Percentiles rank a stretch among this genome's conserved stretches.
Evolutionary conservation across 2,329 filamentous ascomycete genomes (phyloP).

Genomic region (Aspergillus bombycis): DNA sequence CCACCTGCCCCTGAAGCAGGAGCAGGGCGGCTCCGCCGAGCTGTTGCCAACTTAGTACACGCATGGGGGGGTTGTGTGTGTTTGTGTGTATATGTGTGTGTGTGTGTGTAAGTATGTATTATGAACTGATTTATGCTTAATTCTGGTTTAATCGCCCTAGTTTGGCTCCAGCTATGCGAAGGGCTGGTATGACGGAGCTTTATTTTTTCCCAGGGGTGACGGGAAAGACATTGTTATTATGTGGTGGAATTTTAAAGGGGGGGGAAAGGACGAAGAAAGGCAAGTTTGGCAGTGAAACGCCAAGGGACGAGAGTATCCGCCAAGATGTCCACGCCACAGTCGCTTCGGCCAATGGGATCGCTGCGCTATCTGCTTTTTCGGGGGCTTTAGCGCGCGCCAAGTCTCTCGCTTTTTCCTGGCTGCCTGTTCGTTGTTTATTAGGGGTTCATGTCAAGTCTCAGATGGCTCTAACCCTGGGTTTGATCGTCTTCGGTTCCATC

Average conservation of each 20-base stretch:
- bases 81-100: neutral
- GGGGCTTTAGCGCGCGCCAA: neutral
- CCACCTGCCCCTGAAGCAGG: conserved; percentile 8
- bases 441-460: neutral
- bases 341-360: neutral
- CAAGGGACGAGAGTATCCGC: neutral
- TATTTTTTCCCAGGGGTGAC: neutral
- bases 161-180: neutral
- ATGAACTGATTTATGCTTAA: neutral
- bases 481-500: neutral
- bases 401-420: neutral
- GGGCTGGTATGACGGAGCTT: neutral
- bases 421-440: neutral
- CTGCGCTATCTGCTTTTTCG: neutral
- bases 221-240: neutral
- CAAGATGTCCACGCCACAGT: conserved; percentile 1
- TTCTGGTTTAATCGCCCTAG: neutral
- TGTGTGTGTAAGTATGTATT: neutral
- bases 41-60: conserved; percentile 3
- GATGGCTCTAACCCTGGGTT: neutral
- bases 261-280: neutral
- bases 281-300: conserved; percentile 4
- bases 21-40: conserved; percentile 9
- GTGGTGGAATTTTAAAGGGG: conserved; percentile 4
- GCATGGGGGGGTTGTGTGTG: neutral